Conservation (phyloP, 2,329 filamentous ascomycete species). For the Esteya vermicola region DNA sequence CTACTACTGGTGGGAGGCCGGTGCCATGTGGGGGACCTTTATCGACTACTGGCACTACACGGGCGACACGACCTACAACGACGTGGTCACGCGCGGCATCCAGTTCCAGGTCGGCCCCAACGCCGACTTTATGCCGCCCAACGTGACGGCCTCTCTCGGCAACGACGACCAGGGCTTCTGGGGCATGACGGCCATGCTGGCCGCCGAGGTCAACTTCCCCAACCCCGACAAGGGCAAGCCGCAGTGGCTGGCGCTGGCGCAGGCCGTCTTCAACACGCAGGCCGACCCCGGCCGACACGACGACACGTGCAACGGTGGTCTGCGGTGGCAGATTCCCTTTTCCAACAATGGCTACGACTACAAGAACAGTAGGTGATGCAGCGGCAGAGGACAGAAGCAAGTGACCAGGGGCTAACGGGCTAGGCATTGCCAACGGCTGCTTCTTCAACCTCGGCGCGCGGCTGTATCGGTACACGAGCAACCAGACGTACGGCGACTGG, state of each 20-base stretch:
- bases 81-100: conserved; percentile 50
- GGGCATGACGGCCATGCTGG: conserved; percentile 56
- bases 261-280: conserved; percentile 72
- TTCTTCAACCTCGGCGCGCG: conserved; percentile 41
- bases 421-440: conserved; percentile 28
- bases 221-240: conserved; percentile 42
- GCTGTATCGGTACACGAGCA: conserved; percentile 45
- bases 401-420: background rate
- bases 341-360: conserved; percentile 70
- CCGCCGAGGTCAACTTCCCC: conserved; percentile 54
- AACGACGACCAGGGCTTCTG: conserved; percentile 69
- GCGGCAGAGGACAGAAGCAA: background rate
- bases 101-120: conserved; percentile 60
- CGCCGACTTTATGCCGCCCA: conserved; percentile 63
- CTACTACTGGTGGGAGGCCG: conserved; percentile 69
- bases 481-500: conserved; percentile 40
- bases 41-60: conserved; percentile 61
- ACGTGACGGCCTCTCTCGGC: conserved; percentile 48
- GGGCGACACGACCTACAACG: conserved; percentile 51
- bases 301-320: conserved; percentile 60
- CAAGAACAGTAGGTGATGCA: conserved; percentile 27
- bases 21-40: conserved; percentile 56
- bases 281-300: conserved; percentile 41
- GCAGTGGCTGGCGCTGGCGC: conserved; percentile 57
- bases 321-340: conserved; percentile 74